Conservation (phyloP, 768 basidiomycete species). For the Boletus edulis region DNA sequence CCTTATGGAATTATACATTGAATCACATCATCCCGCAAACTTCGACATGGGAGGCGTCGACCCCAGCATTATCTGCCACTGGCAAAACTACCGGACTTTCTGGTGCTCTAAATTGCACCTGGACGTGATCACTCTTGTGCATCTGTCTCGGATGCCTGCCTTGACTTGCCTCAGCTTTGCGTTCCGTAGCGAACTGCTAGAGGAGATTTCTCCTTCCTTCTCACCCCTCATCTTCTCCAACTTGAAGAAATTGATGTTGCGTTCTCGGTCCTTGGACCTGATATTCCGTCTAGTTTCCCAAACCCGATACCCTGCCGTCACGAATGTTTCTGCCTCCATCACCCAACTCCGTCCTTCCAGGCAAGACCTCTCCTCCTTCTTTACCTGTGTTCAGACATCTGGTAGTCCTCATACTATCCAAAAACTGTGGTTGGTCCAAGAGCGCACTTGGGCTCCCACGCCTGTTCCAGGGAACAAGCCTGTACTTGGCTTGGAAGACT, state of each 20-base stretch:
- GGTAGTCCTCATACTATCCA: neutral
- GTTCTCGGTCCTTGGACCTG: neutral
- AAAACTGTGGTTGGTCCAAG: neutral
- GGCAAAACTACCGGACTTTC: too few species aligned
- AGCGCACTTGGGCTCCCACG: neutral
- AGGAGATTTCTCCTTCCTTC: neutral
- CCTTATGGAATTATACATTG: neutral
- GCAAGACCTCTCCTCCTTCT: neutral
- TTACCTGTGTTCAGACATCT: neutral
- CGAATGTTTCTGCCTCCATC: neutral
- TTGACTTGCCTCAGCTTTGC: neutral
- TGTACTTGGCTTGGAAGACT: neutral
- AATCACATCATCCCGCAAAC: neutral
- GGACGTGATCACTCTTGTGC: neutral
- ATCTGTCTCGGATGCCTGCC: neutral
- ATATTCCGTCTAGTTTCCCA: neutral
- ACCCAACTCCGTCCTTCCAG: neutral
- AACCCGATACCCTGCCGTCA: neutral
- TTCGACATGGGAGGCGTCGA: neutral
- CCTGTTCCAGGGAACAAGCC: neutral
- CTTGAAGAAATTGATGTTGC: neutral
- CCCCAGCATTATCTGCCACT: too few species aligned
- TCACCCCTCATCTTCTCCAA: neutral
- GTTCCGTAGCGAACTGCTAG: neutral
- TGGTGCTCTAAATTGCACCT: neutral